A percentile compares a stretch with the other conserved stretches of the same genome.
Evolutionary conservation across 345 rosid genomes (phyloP).

Genomic region (Acer saccharum): DNA sequence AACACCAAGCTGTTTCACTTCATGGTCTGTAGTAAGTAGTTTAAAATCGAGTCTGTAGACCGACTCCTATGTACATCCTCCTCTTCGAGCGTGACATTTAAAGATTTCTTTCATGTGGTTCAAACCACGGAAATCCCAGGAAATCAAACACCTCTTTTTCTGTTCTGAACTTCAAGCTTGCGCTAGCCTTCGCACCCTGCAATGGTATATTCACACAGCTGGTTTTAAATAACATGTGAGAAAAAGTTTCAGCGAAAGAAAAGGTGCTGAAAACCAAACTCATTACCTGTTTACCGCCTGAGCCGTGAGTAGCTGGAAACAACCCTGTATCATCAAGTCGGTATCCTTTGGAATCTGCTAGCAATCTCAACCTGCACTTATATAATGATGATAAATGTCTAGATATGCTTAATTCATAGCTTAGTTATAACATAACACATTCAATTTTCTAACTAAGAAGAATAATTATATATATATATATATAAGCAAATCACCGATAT

Average conservation of each 20-base stretch:
- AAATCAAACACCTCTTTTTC: slow-evolving; percentile 85
- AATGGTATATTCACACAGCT: slow-evolving; percentile 20
- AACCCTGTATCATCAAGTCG: slow-evolving; percentile 90
- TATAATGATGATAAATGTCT: background rate
- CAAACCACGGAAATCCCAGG: slow-evolving; percentile 84
- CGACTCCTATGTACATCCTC: slow-evolving; percentile 5
- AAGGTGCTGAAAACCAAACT: background rate
- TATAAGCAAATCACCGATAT: background rate
- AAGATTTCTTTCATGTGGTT: slow-evolving; percentile 82
- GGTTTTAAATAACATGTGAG: background rate
- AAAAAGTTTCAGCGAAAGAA: background rate
- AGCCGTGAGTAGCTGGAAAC: slow-evolving; percentile 81
- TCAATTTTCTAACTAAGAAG: slow-evolving; percentile 2
- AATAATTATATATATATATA: background rate
- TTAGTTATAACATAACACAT: background rate
- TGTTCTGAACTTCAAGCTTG: slow-evolving; percentile 59
- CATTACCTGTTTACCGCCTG: slow-evolving; percentile 72
- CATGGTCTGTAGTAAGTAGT: background rate
- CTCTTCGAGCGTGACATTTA: slow-evolving; percentile 27
- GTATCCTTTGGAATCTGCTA: slow-evolving; percentile 89
- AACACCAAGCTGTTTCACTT: background rate
- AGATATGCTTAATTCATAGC: background rate
- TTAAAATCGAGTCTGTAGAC: background rate
- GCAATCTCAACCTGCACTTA: slow-evolving; percentile 75
- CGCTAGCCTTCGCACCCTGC: slow-evolving; percentile 67